These are phyloP conservation scores for Russula brevipes DNA, from an alignment of 768 basidiomycete species.

Conservation along the genomic window DNA sequence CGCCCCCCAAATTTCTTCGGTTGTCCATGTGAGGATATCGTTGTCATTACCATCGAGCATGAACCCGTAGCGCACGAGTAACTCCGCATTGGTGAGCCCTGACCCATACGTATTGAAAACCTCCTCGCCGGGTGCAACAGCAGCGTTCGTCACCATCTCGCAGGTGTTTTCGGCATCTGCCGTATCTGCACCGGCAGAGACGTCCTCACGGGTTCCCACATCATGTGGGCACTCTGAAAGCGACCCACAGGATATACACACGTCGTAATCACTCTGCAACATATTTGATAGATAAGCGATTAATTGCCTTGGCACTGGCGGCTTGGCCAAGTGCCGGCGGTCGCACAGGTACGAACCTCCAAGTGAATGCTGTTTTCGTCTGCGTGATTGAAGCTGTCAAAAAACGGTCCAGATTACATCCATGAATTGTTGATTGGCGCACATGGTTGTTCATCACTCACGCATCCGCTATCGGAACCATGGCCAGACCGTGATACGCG, in stretches of 20 bases:
- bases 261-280: slow-evolving; percentile 62
- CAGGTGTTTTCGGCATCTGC: slow-evolving; percentile 29
- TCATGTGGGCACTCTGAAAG: slow-evolving; percentile 66
- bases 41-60: slow-evolving; percentile 65
- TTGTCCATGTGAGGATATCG: slow-evolving; percentile 43
- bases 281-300: slow-evolving; percentile 2
- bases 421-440: neutral
- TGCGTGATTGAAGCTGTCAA: slow-evolving; percentile 64
- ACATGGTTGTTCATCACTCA: slow-evolving; percentile 35
- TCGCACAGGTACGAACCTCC: slow-evolving; percentile 45
- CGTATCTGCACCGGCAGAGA: neutral
- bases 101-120: slow-evolving; percentile 80
- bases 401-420: neutral
- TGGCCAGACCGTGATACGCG: slow-evolving; percentile 69
- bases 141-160: slow-evolving; percentile 62
- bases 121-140: slow-evolving; percentile 48
- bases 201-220: slow-evolving; percentile 26
- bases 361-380: slow-evolving; percentile 67
- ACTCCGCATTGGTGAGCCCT: slow-evolving; percentile 55
- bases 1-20: slow-evolving; percentile 26
- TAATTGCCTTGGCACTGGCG: neutral
- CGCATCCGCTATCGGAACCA: slow-evolving; percentile 85
- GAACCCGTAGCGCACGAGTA: slow-evolving; percentile 70
- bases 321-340: neutral
- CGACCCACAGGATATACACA: slow-evolving; percentile 69